Conservation (phyloP, 2,329 filamentous ascomycete genomes). For the Stylonectria norvegica region DNA sequence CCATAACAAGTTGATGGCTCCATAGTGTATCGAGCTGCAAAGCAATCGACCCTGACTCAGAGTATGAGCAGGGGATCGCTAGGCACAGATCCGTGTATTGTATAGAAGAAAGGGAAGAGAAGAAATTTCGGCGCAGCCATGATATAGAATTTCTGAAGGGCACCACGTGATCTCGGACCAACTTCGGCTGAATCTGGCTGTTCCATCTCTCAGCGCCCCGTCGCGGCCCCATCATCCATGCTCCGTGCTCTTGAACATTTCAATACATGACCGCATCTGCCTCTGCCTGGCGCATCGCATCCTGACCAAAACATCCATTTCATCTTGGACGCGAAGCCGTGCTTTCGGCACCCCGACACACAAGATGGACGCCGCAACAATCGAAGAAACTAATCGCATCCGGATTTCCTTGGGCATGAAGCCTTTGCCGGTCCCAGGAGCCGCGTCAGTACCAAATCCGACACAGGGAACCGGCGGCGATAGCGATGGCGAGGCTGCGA, state of each 20-base stretch:
- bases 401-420: slow-evolving; percentile 86
- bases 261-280: too few species aligned
- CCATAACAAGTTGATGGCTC: slow-evolving; percentile 72
- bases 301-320: slow-evolving; percentile 3
- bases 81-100: slow-evolving; percentile 78
- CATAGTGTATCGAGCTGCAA: slow-evolving; percentile 82
- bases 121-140: slow-evolving; percentile 35
- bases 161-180: slow-evolving; percentile 12
- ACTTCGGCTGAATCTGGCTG: slow-evolving; percentile 6
- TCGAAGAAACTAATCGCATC: slow-evolving; percentile 92
- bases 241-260: too few species aligned
- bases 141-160: slow-evolving; percentile 16
- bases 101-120: slow-evolving; percentile 34
- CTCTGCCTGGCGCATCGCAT: slow-evolving; percentile 5
- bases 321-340: neutral
- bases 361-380: slow-evolving; percentile 65
- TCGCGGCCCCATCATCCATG: slow-evolving; percentile 18
- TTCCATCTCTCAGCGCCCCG: slow-evolving; percentile 1
- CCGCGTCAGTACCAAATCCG: slow-evolving; percentile 33
- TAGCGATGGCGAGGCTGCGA: slow-evolving; percentile 62
- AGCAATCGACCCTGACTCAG: slow-evolving; percentile 67
- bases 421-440: slow-evolving; percentile 79
- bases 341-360: slow-evolving; percentile 6
- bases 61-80: slow-evolving; percentile 62
- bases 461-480: slow-evolving; percentile 58